Conservation (phyloP, 495 filamentous ascomycete species). For the Aspergillus heteromorphus region DNA sequence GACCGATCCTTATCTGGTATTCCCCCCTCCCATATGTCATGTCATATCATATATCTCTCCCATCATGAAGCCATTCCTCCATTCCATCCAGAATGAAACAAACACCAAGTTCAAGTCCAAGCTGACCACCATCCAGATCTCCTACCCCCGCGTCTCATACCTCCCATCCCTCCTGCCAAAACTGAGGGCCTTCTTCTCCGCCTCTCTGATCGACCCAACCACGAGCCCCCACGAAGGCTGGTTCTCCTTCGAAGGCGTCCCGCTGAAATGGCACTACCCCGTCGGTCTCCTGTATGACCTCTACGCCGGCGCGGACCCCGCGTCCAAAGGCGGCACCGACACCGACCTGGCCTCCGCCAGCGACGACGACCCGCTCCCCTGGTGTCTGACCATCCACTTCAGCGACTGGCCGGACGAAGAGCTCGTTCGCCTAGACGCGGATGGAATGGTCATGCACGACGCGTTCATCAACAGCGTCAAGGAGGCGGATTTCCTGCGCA, state of each 20-base stretch:
- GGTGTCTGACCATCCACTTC: slow-evolving; percentile 72
- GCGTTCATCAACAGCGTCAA: slow-evolving; percentile 93
- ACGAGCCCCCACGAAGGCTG: slow-evolving; percentile 57
- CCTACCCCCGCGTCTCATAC: slow-evolving; percentile 55
- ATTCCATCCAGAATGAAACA: too few species aligned
- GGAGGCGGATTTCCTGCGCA: slow-evolving; percentile 89
- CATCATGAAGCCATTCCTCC: too few species aligned
- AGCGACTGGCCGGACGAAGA: slow-evolving; percentile 68
- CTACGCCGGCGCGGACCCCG: slow-evolving; percentile 62
- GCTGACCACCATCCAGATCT: slow-evolving; percentile 29
- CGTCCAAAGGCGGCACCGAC: slow-evolving; percentile 26
- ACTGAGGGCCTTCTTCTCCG: slow-evolving; percentile 69
- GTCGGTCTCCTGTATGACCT: slow-evolving; percentile 86
- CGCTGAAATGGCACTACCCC: slow-evolving; percentile 84
- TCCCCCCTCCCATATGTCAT: background rate
- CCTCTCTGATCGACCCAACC: slow-evolving; percentile 62
- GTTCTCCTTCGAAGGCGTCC: slow-evolving; percentile 70
- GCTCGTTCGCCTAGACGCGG: slow-evolving; percentile 57
- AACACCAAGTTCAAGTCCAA: background rate
- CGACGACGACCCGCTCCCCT: slow-evolving; percentile 56
- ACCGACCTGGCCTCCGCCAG: slow-evolving; percentile 6
- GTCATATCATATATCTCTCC: too few species aligned
- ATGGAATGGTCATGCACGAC: slow-evolving; percentile 63
- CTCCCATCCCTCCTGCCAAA: slow-evolving; percentile 71
- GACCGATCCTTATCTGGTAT: slow-evolving; percentile 51